phyloP scores from a whole-genome alignment of 805 yeast genomes.

The Suhomyces xylopsoci region DNA sequence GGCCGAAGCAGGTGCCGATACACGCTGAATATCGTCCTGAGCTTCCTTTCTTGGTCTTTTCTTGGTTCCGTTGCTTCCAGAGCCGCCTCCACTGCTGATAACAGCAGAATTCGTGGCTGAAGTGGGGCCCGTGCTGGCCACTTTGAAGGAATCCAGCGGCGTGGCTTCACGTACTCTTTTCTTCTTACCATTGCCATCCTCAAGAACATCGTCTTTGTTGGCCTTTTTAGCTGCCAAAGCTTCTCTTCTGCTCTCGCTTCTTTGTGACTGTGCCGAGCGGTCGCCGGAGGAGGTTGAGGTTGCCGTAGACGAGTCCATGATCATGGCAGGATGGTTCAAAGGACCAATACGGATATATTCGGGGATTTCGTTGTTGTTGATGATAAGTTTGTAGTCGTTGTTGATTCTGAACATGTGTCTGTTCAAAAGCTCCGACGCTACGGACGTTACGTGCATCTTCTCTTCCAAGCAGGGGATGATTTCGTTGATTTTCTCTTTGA shows the following conservation, averaged over 20 bases:
- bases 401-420: conserved; percentile 72
- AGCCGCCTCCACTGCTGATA: not conserved
- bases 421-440: conserved; percentile 75
- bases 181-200: conserved; percentile 12
- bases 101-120: conserved; percentile 1
- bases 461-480: conserved; percentile 92
- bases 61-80: conserved; percentile 6
- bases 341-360: conserved; percentile 74
- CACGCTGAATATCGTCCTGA: conserved; percentile 6
- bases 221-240: conserved; percentile 89
- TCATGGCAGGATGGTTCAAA: conserved; percentile 87
- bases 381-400: conserved; percentile 72
- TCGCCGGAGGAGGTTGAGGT: conserved; percentile 32
- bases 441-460: conserved; percentile 94
- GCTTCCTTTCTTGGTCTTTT: conserved; percentile 16
- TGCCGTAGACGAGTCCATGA: conserved; percentile 47
- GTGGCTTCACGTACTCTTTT: conserved; percentile 18
- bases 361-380: conserved; percentile 77
- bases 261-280: conserved; percentile 66
- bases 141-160: conserved; percentile 15
- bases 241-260: conserved; percentile 85
- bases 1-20: conserved; percentile 3
- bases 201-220: conserved; percentile 37
- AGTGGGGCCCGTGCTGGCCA: not conserved
- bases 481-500: conserved; percentile 53